Evolutionary conservation across 139 green algal species (phyloP), one percentile per base, ranked within the genome.

Genomic region (Volvox africanus): DNA sequence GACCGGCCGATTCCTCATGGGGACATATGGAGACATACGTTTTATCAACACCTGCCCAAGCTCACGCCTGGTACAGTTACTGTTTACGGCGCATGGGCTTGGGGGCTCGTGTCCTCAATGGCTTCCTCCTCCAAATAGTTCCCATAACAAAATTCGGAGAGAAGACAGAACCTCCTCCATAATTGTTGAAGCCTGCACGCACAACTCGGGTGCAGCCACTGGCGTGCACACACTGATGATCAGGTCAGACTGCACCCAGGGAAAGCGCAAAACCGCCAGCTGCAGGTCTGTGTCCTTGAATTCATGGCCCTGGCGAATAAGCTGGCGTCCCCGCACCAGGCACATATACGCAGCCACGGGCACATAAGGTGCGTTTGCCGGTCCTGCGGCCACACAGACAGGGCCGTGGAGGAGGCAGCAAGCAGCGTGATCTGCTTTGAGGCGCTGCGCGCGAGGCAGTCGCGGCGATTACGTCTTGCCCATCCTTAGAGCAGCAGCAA

Each of bases 231-330:
- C 73, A 19, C 80, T 92, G 19, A 93, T 32, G 13, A 92, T 20
- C 37, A 93, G n/a, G 62, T 93, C 91, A 0, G 87, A 90, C 5
- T 33, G 22, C 32, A 94, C 85, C 5, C 91, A 89, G 14, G 94
- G 96, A 61, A 97, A 82, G 9, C 96, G 91, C 61, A 97, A 75
- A 13, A 96, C 77, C 0, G 76, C 90, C 73, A 96, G 32, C 33
- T 91, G 61, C 44, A 96, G 36, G 19, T 82, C 19, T 30, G 75
- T 65, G 55, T 77, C 75, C 17, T 16, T 77, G 16, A 32, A 2
- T 24, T 78, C 75, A 16, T 44, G 55, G 17, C 86, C 61, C 24
- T 61, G 85, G 20, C 85, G 85, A 1, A 89, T 30, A 6, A 50
- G 73, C 44, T 82, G 69, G 6, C 71, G 37, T 16, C 85, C 85